Evolutionary conservation across 2,329 filamentous ascomycete species (phyloP).

Genomic region (Cadophora sp.): DNA sequence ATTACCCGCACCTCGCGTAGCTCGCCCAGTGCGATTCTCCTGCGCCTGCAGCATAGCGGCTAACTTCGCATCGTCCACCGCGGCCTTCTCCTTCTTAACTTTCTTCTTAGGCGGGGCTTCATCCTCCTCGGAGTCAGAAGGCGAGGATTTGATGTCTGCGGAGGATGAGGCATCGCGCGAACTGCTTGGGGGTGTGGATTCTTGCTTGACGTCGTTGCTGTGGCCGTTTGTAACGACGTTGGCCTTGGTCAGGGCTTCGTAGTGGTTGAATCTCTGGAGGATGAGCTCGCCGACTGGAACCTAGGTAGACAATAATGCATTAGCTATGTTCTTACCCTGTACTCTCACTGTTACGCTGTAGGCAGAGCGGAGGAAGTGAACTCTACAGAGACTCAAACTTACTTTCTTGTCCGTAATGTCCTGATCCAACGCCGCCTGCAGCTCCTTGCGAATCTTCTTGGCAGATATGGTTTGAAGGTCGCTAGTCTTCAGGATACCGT

Average conservation of each 20-base stretch:
- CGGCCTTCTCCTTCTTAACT: slow-evolving; percentile 58
- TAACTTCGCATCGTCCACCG: slow-evolving; percentile 84
- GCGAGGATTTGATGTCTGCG: slow-evolving; percentile 22
- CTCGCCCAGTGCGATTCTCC: slow-evolving; percentile 75
- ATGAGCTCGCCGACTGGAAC: slow-evolving; percentile 59
- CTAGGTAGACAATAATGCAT: slow-evolving; percentile 44
- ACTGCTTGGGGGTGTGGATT: slow-evolving; percentile 30
- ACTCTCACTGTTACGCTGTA: too few species aligned
- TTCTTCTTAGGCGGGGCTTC: slow-evolving; percentile 62
- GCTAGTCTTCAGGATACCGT: slow-evolving; percentile 46
- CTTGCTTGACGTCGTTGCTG: slow-evolving; percentile 28
- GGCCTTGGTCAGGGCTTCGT: slow-evolving; percentile 21
- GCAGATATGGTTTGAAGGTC: slow-evolving; percentile 49
- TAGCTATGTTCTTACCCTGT: not conserved
- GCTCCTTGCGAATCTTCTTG: slow-evolving; percentile 47
- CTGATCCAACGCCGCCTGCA: slow-evolving; percentile 43
- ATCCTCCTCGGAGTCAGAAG: slow-evolving; percentile 43
- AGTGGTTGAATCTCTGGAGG: slow-evolving; percentile 59
- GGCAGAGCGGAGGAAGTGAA: not conserved
- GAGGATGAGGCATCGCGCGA: slow-evolving; percentile 18
- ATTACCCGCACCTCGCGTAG: slow-evolving; percentile 75
- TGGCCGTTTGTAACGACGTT: slow-evolving; percentile 33
- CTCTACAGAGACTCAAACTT: not conserved
- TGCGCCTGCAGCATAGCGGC: slow-evolving; percentile 91
- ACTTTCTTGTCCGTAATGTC: slow-evolving; percentile 50